A percentile compares a stretch with the other conserved stretches of the same genome.
These are phyloP conservation scores for Kodamaea neixiangensis DNA, from an alignment of 805 yeast genomes.

Conservation along the genomic window DNA sequence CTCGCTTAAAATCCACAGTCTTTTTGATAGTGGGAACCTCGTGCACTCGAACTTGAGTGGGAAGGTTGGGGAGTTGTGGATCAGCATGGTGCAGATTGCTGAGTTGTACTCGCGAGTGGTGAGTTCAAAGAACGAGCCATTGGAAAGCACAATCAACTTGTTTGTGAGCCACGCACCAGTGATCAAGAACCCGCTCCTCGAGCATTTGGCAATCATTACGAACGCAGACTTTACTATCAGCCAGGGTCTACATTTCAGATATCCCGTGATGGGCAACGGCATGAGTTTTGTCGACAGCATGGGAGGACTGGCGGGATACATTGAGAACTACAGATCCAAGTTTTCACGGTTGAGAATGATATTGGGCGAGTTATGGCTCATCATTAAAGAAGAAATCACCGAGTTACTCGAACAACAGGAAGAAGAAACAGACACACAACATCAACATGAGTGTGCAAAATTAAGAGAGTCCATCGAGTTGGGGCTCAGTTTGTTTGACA, in stretches of 20 bases:
- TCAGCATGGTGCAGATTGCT: constrained; percentile 70
- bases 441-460: neutral
- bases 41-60: constrained; percentile 22
- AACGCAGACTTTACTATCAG: constrained; percentile 73
- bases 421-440: constrained; percentile 3
- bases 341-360: constrained; percentile 62
- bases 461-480: constrained; percentile 41
- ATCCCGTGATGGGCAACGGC: constrained; percentile 70
- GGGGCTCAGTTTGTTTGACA: constrained; percentile 63
- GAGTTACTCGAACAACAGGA: constrained; percentile 25
- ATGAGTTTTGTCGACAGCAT: constrained; percentile 58
- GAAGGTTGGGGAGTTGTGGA: constrained; percentile 66
- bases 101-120: constrained; percentile 42
- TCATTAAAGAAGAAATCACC: constrained; percentile 55
- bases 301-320: constrained; percentile 34
- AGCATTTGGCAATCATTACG: constrained; percentile 64
- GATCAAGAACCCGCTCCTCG: constrained; percentile 65
- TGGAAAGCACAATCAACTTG: constrained; percentile 51
- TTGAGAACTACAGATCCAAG: constrained; percentile 63
- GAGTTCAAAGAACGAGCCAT: constrained; percentile 4
- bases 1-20: constrained; percentile 60
- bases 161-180: constrained; percentile 73
- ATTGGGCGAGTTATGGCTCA: constrained; percentile 63
- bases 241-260: constrained; percentile 71
- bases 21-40: constrained; percentile 51